phyloP scores from a whole-genome alignment of 345 rosid genomes.

The Acer saccharum region DNA sequence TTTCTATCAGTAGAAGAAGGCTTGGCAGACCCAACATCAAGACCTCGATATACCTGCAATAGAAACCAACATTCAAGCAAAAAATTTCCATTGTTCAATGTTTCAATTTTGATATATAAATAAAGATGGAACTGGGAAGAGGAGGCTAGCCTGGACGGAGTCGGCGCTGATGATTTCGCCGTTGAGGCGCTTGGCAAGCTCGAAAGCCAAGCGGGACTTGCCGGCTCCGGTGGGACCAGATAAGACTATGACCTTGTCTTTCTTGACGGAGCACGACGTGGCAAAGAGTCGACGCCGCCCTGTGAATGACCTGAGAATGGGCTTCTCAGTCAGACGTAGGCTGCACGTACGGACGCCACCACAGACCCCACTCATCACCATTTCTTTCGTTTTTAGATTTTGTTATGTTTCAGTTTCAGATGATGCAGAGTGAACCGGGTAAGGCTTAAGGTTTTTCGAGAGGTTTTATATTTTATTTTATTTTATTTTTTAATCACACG shows the following conservation, averaged over 20 bases:
- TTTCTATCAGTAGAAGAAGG: slow-evolving; percentile 72
- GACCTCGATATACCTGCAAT: slow-evolving; percentile 80
- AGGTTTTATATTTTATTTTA: neutral
- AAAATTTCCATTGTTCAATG: neutral
- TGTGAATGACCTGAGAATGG: slow-evolving; percentile 23
- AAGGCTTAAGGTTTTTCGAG: neutral
- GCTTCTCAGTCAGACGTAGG: slow-evolving; percentile 42
- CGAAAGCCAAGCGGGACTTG: slow-evolving; percentile 80
- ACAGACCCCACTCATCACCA: slow-evolving; percentile 46
- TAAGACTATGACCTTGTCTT: slow-evolving; percentile 75
- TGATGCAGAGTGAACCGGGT: neutral
- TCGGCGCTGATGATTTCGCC: slow-evolving; percentile 98
- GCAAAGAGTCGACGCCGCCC: slow-evolving; percentile 38
- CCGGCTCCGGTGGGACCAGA: slow-evolving; percentile 97
- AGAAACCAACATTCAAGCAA: slow-evolving; percentile 3
- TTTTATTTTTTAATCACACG: too few species aligned
- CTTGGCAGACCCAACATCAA: slow-evolving; percentile 80
- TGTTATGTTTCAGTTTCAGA: neutral
- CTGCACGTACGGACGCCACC: slow-evolving; percentile 42
- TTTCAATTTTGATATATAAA: neutral
- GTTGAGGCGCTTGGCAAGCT: slow-evolving; percentile 84
- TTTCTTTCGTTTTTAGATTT: neutral
- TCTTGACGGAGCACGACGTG: slow-evolving; percentile 41
- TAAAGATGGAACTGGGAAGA: neutral
- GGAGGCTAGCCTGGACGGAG: slow-evolving; percentile 76